Evolutionary conservation across 1,139 yeast genomes (phyloP).

Genomic region (Kluyveromyces sp.): DNA sequence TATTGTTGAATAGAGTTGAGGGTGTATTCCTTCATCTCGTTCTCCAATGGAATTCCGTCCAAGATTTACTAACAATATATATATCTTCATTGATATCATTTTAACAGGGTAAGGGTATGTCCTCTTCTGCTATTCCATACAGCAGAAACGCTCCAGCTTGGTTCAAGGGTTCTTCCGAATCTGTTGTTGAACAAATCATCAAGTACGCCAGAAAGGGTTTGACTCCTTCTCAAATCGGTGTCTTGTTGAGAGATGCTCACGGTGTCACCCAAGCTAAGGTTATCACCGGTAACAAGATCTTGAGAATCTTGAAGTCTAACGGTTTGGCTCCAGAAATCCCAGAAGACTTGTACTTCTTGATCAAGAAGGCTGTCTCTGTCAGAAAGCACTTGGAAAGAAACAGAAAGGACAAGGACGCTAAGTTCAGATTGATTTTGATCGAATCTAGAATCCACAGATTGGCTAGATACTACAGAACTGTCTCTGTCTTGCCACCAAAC

Average conservation of each 20-base stretch:
- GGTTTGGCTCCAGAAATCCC: slow-evolving; percentile 99
- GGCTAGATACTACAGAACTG: slow-evolving; percentile 99
- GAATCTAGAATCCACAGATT: slow-evolving; percentile 99
- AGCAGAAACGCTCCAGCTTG: slow-evolving; percentile 98
- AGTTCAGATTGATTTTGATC: slow-evolving; percentile 99
- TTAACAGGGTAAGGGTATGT: slow-evolving; percentile 94
- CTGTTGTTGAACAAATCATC: slow-evolving; percentile 95
- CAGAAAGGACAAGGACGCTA: slow-evolving; percentile 99
- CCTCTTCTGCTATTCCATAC: slow-evolving; percentile 98
- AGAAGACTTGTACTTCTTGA: slow-evolving; percentile 98
- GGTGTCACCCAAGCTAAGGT: slow-evolving; percentile 98
- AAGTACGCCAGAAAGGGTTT: slow-evolving; percentile 99
- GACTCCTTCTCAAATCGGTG: slow-evolving; percentile 99
- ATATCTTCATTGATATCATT: slow-evolving; percentile 6
- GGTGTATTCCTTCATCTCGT: too few relatives aligned
- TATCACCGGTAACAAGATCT: slow-evolving; percentile 98
- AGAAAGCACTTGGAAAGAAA: slow-evolving; percentile 99
- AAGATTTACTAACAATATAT: slow-evolving; percentile 30
- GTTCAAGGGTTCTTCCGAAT: slow-evolving; percentile 96
- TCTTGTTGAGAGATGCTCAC: slow-evolving; percentile 98
- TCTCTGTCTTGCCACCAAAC: slow-evolving; percentile 97
- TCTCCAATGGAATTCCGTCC: neutral
- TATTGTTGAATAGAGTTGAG: too few relatives aligned
- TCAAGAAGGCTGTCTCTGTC: slow-evolving; percentile 98
- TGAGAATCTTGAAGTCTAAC: slow-evolving; percentile 97